Percentiles rank a stretch among this genome's conserved stretches.
These are phyloP conservation scores for Colletotrichum siamense DNA, from an alignment of 2,329 filamentous ascomycete genomes.

Conservation along the genomic window DNA sequence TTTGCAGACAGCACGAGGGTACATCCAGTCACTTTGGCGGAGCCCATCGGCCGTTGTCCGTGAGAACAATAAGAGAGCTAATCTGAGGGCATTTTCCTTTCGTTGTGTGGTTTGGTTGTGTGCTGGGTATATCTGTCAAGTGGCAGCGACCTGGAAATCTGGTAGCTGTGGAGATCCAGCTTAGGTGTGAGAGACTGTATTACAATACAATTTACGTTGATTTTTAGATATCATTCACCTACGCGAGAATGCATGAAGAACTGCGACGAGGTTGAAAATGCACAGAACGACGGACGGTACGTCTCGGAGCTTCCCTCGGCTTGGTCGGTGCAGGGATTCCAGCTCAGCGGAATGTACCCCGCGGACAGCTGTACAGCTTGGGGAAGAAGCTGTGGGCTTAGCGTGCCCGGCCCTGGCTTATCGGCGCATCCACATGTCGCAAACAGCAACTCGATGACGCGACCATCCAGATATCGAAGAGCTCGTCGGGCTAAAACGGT, in stretches of 20 bases:
- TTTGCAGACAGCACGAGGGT: constrained; percentile 41
- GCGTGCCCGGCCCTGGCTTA: background rate
- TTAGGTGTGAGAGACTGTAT: background rate
- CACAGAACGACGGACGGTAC: background rate
- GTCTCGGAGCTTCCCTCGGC: background rate
- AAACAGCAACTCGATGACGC: constrained; percentile 20
- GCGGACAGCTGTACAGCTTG: background rate
- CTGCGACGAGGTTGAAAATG: background rate
- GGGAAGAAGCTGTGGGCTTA: background rate
- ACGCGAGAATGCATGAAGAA: background rate
- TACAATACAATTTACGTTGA: background rate
- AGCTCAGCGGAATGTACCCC: background rate
- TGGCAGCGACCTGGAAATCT: background rate
- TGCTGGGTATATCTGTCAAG: background rate
- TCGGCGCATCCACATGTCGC: background rate
- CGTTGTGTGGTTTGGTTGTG: background rate
- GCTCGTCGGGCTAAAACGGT: constrained; percentile 1
- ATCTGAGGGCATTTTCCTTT: constrained; percentile 39
- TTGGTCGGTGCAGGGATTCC: background rate
- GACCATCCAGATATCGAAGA: background rate
- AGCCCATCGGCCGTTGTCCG: constrained; percentile 33
- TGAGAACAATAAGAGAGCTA: constrained; percentile 47
- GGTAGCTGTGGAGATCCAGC: background rate
- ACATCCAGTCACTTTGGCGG: constrained; percentile 9
- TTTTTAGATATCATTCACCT: background rate